Conservation (phyloP, 129 eudicot species). For the Flaveria sonorensis region DNA sequence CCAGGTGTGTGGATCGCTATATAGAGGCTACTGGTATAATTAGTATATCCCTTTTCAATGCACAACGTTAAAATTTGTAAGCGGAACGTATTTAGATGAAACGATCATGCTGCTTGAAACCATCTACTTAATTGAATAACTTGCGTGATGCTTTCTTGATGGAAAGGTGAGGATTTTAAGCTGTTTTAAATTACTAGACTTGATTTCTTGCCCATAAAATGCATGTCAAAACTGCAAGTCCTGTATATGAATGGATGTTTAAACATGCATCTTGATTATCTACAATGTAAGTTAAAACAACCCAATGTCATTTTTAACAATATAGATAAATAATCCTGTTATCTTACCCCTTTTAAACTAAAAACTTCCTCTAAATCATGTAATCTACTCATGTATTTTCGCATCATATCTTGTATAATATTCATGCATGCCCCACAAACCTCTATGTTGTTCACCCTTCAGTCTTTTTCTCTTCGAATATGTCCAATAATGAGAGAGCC, state of each 20-base stretch:
- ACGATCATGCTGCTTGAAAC: conserved; percentile 15
- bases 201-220: neutral
- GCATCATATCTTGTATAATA: no score
- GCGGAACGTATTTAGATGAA: conserved; percentile 2
- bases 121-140: conserved; percentile 9
- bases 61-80: conserved; percentile 22
- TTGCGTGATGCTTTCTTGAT: conserved; percentile 23
- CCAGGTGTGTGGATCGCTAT: conserved; percentile 74
- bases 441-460: neutral
- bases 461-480: conserved; percentile 56
- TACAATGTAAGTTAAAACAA: neutral
- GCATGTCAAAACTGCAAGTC: neutral
- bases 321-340: neutral
- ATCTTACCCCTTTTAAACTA: neutral
- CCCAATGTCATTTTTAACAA: neutral
- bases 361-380: no score
- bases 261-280: neutral
- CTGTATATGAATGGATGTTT: conserved; percentile 8
- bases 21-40: conserved; percentile 63
- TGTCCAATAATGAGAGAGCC: conserved; percentile 71
- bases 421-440: no score
- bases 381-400: no score
- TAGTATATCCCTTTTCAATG: conserved; percentile 51
- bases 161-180: conserved; percentile 11
- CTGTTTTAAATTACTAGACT: neutral